These are phyloP conservation scores for Amanita jacksonii DNA, from an alignment of 768 basidiomycete genomes.

Conservation along the genomic window DNA sequence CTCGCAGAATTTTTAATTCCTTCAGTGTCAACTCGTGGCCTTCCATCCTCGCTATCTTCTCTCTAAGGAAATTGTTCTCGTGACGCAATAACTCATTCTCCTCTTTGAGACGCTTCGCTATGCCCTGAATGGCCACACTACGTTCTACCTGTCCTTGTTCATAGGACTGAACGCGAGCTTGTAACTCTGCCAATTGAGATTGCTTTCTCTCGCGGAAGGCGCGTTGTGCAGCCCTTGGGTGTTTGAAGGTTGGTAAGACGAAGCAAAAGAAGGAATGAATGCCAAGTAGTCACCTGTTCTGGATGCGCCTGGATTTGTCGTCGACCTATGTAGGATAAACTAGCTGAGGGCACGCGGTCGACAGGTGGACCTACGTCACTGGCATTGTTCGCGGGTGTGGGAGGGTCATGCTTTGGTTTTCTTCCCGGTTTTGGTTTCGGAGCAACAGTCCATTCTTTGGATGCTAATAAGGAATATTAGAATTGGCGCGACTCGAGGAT, in stretches of 20 bases:
- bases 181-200: constrained; percentile 78
- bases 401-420: constrained; percentile 71
- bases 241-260: constrained; percentile 10
- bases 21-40: constrained; percentile 15
- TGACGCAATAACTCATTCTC: constrained; percentile 69
- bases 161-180: constrained; percentile 75
- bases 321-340: constrained; percentile 27
- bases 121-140: constrained; percentile 73
- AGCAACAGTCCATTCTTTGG: constrained; percentile 85
- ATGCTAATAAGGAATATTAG: constrained; percentile 36
- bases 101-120: constrained; percentile 78
- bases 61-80: constrained; percentile 57
- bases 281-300: constrained; percentile 46
- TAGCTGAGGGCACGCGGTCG: neutral
- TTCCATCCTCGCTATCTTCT: constrained; percentile 34
- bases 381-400: constrained; percentile 28
- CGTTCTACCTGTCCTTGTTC: constrained; percentile 89
- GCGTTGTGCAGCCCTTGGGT: constrained; percentile 78
- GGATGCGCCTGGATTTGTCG: constrained; percentile 57
- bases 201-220: constrained; percentile 88
- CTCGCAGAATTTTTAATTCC: constrained; percentile 39
- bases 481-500: neutral
- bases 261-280: constrained; percentile 4
- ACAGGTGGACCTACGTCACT: constrained; percentile 34
- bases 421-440: constrained; percentile 82